Evolutionary conservation across 148 eudicot species (phyloP).

Genomic region (Linanthus parryae): DNA sequence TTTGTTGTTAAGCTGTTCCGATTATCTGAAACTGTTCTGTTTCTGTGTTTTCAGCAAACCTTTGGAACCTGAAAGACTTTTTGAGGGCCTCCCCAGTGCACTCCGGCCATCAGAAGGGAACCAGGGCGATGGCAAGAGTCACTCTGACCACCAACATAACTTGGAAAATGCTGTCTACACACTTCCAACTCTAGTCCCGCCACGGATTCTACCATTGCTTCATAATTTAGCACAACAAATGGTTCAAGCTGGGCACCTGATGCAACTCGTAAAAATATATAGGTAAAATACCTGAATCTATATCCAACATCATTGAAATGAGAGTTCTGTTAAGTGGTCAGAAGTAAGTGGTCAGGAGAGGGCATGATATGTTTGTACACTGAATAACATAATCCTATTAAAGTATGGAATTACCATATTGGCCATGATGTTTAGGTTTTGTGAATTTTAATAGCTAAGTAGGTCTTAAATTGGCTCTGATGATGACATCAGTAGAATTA

Average conservation of each 20-base stretch:
- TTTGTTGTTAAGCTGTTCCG: too few relatives aligned
- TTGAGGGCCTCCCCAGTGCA: constrained; percentile 89
- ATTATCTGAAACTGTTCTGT: constrained; percentile 1
- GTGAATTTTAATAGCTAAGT: too few relatives aligned
- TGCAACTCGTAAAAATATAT: constrained; percentile 78
- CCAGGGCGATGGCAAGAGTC: constrained; percentile 34
- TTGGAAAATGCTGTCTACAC: constrained; percentile 77
- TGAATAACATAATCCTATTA: too few relatives aligned
- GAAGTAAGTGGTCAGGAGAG: too few relatives aligned
- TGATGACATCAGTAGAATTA: too few relatives aligned
- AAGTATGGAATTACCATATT: too few relatives aligned
- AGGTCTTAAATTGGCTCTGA: too few relatives aligned
- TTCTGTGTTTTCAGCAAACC: constrained; percentile 59
- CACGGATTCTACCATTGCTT: constrained; percentile 78
- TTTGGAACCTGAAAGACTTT: constrained; percentile 86
- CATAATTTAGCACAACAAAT: constrained; percentile 87
- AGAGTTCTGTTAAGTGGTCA: too few relatives aligned
- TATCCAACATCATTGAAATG: too few relatives aligned
- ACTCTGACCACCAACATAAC: constrained; percentile 38
- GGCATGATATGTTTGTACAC: too few relatives aligned
- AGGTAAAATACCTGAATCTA: constrained; percentile 34
- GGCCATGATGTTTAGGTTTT: too few relatives aligned
- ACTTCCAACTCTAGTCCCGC: constrained; percentile 82
- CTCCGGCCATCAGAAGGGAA: constrained; percentile 71
- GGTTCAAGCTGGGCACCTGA: constrained; percentile 82